Percentiles rank a stretch among this genome's conserved stretches.
phyloP scores from a whole-genome alignment of 2,329 filamentous ascomycete species.

The Arthrobotrys sphaeroides region DNA sequence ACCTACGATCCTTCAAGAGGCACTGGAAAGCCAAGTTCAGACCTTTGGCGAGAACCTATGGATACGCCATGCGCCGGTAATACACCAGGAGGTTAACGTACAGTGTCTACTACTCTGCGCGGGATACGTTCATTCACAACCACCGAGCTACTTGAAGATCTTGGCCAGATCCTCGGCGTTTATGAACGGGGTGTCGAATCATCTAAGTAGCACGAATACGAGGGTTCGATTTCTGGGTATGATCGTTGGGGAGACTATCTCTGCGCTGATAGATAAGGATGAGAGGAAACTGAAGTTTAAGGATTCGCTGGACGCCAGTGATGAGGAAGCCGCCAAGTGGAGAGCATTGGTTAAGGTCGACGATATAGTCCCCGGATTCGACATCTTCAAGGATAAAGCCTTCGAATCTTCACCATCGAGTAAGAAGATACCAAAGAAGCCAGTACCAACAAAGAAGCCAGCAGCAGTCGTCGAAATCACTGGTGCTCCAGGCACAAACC shows the following conservation, averaged over 20 bases:
- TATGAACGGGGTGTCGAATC: conserved; percentile 82
- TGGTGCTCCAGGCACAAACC: background rate
- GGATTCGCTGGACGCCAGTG: conserved; percentile 79
- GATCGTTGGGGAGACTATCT: conserved; percentile 79
- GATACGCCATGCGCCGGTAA: conserved; percentile 81
- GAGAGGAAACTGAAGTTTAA: conserved; percentile 80
- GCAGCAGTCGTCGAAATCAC: conserved; percentile 60
- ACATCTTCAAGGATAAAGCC: conserved; percentile 26
- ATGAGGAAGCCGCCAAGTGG: conserved; percentile 78
- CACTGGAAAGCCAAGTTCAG: conserved; percentile 34
- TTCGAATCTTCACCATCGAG: background rate
- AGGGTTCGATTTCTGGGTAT: conserved; percentile 86
- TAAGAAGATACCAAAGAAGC: conserved; percentile 58
- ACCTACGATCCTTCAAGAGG: conserved; percentile 37
- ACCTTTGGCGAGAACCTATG: conserved; percentile 84
- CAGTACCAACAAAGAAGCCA: conserved; percentile 58
- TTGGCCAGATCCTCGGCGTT: conserved; percentile 77
- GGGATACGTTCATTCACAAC: conserved; percentile 75
- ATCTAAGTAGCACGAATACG: conserved; percentile 78
- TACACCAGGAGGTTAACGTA: conserved; percentile 87
- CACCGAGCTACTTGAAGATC: conserved; percentile 73
- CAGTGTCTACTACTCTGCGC: conserved; percentile 81
- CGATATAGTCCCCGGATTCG: conserved; percentile 66
- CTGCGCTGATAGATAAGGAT: conserved; percentile 69
- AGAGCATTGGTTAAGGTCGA: conserved; percentile 71